These are phyloP conservation scores for Phytophthora boehmeriae DNA, from an alignment of 352 stramenopile genomes.

Conservation along the genomic window DNA sequence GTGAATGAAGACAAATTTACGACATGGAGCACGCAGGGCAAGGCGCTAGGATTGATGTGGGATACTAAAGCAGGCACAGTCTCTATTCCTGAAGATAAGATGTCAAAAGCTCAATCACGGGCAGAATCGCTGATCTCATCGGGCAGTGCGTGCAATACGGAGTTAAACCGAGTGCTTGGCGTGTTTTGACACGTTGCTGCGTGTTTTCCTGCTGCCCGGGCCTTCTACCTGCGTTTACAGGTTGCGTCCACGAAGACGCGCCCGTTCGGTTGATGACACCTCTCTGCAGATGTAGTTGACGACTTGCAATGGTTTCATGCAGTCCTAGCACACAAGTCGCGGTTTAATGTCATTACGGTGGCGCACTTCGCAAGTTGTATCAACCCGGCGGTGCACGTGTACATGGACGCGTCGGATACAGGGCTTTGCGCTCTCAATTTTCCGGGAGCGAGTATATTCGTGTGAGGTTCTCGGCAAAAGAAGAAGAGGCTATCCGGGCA, in stretches of 20 bases:
- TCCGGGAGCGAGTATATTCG: constrained; percentile 4
- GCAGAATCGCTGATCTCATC: not conserved
- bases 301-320: constrained; percentile 7
- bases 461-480: not conserved
- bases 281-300: not conserved
- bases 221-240: constrained; percentile 7
- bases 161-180: constrained; percentile 5
- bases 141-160: not conserved
- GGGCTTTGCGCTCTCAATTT: constrained; percentile 15
- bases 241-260: not conserved
- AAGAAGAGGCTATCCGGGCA: not conserved
- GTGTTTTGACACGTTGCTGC: constrained; percentile 2
- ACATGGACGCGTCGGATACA: constrained; percentile 15
- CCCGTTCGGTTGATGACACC: not conserved
- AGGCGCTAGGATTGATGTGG: constrained; percentile 1
- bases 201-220: constrained; percentile 7
- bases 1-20: constrained; percentile 22
- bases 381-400: constrained; percentile 10
- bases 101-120: not conserved
- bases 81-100: constrained; percentile 4
- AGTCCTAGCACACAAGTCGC: not conserved
- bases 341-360: constrained; percentile 13
- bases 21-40: not conserved
- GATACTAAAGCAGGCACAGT: not conserved
- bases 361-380: not conserved